Evolutionary conservation across 176 grass and related monocot genomes (phyloP).

Genomic region (Calamus simplicifolius): DNA sequence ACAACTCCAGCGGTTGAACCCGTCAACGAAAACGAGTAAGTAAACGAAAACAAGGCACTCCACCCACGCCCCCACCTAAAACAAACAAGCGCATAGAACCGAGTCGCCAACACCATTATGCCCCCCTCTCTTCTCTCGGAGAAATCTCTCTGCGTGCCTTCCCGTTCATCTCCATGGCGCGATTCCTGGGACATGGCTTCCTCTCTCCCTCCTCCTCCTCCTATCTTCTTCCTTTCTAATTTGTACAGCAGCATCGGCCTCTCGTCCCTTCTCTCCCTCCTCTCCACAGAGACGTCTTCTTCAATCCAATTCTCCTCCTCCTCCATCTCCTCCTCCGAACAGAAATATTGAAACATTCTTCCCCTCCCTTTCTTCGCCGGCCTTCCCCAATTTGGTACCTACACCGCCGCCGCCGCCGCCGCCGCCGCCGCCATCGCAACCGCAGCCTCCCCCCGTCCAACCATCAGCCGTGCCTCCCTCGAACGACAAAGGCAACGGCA

Average conservation of each 20-base stretch:
- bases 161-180: no score
- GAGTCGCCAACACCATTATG: no score
- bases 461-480: neutral
- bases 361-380: conserved; percentile 49
- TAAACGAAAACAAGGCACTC: no score
- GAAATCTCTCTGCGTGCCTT: no score
- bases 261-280: neutral
- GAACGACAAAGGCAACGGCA: conserved; percentile 31
- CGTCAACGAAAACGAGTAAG: no score
- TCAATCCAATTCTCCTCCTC: neutral
- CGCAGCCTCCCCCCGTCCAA: no score
- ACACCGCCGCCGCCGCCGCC: conserved; percentile 28
- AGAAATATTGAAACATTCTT: conserved; percentile 47
- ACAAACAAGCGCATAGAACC: no score
- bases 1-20: no score
- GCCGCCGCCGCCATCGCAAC: neutral
- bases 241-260: neutral
- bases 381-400: conserved; percentile 20
- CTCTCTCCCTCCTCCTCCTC: neutral
- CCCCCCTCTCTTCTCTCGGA: no score
- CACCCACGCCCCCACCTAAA: no score
- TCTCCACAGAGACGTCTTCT: neutral
- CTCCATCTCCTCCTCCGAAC: no score
- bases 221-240: neutral
- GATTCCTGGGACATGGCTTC: neutral